These are phyloP conservation scores for Ganoderma meredithae DNA, from an alignment of 1,284 basidiomycete genomes.

Conservation along the genomic window DNA sequence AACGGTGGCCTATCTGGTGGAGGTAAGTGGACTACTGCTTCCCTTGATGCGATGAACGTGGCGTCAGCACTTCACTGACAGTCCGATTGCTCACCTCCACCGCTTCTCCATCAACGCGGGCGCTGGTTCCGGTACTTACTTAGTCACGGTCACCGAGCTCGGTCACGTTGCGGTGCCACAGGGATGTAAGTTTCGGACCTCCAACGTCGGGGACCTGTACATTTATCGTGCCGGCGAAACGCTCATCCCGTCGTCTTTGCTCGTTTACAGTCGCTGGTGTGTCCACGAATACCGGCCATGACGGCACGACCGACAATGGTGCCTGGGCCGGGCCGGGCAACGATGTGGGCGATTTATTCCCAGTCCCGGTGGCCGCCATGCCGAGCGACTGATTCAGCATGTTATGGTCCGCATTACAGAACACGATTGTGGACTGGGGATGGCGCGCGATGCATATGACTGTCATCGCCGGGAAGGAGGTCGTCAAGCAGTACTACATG, in stretches of 20 bases:
- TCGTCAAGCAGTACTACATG: slow-evolving; percentile 38
- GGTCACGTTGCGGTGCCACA: slow-evolving; percentile 37
- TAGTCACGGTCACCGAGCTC: slow-evolving; percentile 39
- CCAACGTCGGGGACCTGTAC: background rate
- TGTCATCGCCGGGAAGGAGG: slow-evolving; percentile 38
- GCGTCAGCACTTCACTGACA: background rate
- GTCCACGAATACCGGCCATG: slow-evolving; percentile 40
- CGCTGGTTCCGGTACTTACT: background rate
- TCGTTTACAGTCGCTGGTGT: slow-evolving; percentile 36
- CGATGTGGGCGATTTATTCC: slow-evolving; percentile 31
- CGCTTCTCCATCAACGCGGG: background rate
- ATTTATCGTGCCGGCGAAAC: background rate
- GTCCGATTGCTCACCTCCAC: background rate
- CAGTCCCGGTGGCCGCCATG: background rate
- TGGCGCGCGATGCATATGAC: slow-evolving; percentile 41
- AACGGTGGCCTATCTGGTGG: slow-evolving; percentile 41
- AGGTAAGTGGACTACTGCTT: slow-evolving; percentile 26
- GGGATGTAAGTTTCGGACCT: slow-evolving; percentile 32
- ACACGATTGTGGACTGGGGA: slow-evolving; percentile 42
- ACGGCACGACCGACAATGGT: slow-evolving; percentile 29
- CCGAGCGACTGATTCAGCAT: background rate
- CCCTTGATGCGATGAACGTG: background rate
- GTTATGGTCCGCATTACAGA: slow-evolving; percentile 25
- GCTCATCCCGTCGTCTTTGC: background rate
- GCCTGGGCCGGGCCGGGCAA: slow-evolving; percentile 40